These are phyloP conservation scores for Clonostachys byssicola DNA, from an alignment of 2,329 filamentous ascomycete species.

Conservation along the genomic window DNA sequence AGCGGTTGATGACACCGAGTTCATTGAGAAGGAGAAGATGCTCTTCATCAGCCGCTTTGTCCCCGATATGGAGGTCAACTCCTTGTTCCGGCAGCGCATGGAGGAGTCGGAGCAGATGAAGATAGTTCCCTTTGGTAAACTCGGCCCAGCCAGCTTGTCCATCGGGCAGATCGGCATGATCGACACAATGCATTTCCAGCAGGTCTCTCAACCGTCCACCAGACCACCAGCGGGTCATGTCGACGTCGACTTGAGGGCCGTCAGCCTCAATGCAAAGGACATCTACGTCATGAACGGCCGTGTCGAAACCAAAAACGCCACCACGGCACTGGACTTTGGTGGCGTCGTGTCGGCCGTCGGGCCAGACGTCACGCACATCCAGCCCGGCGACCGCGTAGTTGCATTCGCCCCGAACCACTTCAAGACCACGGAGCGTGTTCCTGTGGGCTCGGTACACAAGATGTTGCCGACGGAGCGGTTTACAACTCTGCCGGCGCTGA, in stretches of 20 bases:
- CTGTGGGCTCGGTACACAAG: not conserved
- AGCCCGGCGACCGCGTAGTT: conserved; percentile 17
- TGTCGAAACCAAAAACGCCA: conserved; percentile 12
- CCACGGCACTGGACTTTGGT: conserved; percentile 11
- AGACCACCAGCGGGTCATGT: conserved; percentile 11
- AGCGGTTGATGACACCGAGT: conserved; percentile 1
- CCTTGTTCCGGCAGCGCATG: not conserved
- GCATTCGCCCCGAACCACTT: conserved; percentile 13
- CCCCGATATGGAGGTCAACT: not conserved
- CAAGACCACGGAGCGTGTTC: conserved; percentile 7
- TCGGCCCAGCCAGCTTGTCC: not conserved
- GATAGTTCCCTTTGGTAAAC: too few species aligned
- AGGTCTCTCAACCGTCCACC: not conserved
- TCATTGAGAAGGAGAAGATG: not conserved
- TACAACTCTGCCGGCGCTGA: conserved; percentile 9
- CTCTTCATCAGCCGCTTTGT: not conserved
- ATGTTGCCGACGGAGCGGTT: conserved; percentile 7
- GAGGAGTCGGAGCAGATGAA: too few species aligned
- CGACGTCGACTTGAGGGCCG: conserved; percentile 16
- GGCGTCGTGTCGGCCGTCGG: conserved; percentile 15
- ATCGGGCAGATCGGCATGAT: not conserved
- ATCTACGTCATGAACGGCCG: conserved; percentile 15
- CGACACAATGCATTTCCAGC: not conserved
- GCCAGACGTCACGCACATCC: conserved; percentile 6
- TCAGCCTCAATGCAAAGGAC: conserved; percentile 12